phyloP scores from a whole-genome alignment of 2,329 filamentous ascomycete genomes.

The Paraphaeosphaeria minitans region DNA sequence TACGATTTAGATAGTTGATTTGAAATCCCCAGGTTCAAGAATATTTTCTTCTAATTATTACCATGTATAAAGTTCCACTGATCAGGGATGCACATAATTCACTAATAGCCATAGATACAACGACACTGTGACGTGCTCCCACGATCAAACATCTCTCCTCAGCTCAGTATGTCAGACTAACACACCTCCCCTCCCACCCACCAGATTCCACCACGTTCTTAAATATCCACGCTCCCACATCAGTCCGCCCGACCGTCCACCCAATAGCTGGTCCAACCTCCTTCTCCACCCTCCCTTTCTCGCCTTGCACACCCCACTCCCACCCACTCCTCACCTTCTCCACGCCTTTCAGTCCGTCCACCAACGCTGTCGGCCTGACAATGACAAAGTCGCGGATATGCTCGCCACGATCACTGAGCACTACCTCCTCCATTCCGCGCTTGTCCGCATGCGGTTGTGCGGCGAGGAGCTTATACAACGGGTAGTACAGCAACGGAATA shows the following conservation, averaged over 20 bases:
- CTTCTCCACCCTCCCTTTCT: not conserved
- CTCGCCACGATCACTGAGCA: constrained; percentile 30
- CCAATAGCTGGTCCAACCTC: constrained; percentile 30
- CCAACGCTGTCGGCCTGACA: constrained; percentile 47
- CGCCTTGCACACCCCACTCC: constrained; percentile 18
- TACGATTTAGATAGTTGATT: too few relatives aligned
- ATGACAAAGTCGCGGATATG: constrained; percentile 35
- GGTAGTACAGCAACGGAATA: constrained; percentile 39
- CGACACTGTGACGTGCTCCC: not conserved
- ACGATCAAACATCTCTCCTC: not conserved
- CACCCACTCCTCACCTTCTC: constrained; percentile 40
- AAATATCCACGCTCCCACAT: constrained; percentile 50
- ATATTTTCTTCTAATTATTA: too few relatives aligned
- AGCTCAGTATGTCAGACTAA: constrained; percentile 45
- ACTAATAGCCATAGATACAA: not conserved
- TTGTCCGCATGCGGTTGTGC: constrained; percentile 50
- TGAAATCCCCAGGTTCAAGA: too few relatives aligned
- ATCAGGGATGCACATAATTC: too few relatives aligned
- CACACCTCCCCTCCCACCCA: constrained; percentile 37
- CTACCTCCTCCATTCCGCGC: constrained; percentile 38
- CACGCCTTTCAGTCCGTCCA: constrained; percentile 37
- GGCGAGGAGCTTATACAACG: constrained; percentile 45
- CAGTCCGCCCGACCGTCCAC: constrained; percentile 44
- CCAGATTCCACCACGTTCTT: constrained; percentile 37
- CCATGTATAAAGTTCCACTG: too few relatives aligned